Evolutionary conservation across 345 rosid species (phyloP).

Genomic region (Eucalyptus marginata): DNA sequence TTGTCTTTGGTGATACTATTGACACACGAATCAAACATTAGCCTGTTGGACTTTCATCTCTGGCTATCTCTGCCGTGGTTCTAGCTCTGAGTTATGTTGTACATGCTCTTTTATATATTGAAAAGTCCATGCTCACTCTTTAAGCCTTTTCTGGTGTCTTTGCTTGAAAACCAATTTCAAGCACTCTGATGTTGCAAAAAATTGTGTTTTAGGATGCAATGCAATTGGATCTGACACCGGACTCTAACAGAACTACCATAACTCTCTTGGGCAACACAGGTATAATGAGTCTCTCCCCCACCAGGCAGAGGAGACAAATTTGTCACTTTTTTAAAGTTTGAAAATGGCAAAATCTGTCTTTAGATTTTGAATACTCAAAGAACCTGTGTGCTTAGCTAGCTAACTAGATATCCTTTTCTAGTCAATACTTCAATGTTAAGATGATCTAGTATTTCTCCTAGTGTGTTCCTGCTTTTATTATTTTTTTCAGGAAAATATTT

Average conservation of each 20-base stretch:
- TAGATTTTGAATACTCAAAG: background rate
- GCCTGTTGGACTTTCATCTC: background rate
- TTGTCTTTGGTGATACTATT: background rate
- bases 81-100: background rate
- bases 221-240: constrained; percentile 59
- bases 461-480: background rate
- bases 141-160: background rate
- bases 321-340: background rate
- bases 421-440: background rate
- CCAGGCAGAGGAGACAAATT: background rate
- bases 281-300: constrained; percentile 1
- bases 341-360: background rate
- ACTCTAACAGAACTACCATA: constrained; percentile 45
- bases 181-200: background rate
- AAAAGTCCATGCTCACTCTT: background rate
- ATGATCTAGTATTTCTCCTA: background rate
- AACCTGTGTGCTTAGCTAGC: background rate
- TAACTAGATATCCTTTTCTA: background rate
- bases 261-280: constrained; percentile 78
- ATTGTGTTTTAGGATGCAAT: constrained; percentile 21
- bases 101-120: background rate
- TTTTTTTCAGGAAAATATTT: background rate
- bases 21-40: background rate
- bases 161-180: background rate
- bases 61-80: background rate